Evolutionary conservation across 106 monocot species (phyloP).

Genomic region (Dactylorhiza incarnata): DNA sequence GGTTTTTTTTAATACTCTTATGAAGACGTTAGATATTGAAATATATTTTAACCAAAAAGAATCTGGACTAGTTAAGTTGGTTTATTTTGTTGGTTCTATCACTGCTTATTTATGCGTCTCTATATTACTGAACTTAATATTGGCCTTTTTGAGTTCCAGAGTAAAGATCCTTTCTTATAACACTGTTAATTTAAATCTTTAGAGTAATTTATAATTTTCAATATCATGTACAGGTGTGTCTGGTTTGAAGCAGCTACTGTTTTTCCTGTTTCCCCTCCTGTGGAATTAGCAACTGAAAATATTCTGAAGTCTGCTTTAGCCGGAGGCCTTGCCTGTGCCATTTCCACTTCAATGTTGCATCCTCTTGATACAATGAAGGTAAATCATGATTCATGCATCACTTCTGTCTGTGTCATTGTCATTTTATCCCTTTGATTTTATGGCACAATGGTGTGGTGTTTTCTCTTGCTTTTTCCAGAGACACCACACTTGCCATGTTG

Average conservation of each 20-base stretch:
- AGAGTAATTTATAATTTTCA: neutral
- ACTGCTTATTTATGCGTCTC: neutral
- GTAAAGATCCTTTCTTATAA: neutral
- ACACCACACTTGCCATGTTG: neutral
- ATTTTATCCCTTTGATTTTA: neutral
- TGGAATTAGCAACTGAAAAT: conserved; percentile 45
- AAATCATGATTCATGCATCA: neutral
- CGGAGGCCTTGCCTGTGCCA: conserved; percentile 82
- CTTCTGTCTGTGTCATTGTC: neutral
- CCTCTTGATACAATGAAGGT: conserved; percentile 89
- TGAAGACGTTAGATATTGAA: too few relatives aligned
- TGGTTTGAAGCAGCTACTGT: conserved; percentile 64
- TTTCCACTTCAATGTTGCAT: conserved; percentile 78
- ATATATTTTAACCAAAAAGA: too few relatives aligned
- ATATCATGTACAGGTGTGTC: conserved; percentile 35
- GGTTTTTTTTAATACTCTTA: too few relatives aligned
- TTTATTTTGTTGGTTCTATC: neutral
- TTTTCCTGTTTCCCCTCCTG: conserved; percentile 50
- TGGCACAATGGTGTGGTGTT: neutral
- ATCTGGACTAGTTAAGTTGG: neutral
- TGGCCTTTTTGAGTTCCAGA: neutral
- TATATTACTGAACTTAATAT: neutral
- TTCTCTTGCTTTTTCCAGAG: neutral
- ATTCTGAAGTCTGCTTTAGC: conserved; percentile 88
- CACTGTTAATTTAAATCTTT: neutral